Conservation (phyloP, 139 green algal species). For the Coelastrella sp. region DNA sequence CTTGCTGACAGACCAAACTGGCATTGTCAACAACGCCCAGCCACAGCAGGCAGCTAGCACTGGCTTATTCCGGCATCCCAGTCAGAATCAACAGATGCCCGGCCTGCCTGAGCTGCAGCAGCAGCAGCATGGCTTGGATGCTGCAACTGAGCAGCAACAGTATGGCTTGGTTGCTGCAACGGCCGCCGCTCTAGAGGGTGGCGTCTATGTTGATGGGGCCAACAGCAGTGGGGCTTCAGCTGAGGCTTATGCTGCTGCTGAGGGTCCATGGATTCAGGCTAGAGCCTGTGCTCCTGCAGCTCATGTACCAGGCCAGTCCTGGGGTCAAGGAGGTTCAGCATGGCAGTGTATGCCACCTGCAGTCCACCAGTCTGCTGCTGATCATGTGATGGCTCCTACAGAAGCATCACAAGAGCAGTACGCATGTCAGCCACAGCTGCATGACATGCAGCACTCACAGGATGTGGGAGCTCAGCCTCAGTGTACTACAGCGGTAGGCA, state of each 20-base stretch:
- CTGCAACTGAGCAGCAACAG: too few relatives aligned
- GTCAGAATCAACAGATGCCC: neutral
- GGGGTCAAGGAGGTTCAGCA: neutral
- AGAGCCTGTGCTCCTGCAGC: too few relatives aligned
- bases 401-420: neutral
- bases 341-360: neutral
- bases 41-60: constrained; percentile 12
- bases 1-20: constrained; percentile 16
- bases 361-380: neutral
- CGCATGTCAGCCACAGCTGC: neutral
- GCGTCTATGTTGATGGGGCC: too few relatives aligned
- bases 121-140: too few relatives aligned
- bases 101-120: too few relatives aligned
- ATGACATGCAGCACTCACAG: neutral
- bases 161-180: too few relatives aligned
- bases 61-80: too few relatives aligned
- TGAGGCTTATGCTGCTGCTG: neutral
- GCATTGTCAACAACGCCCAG: neutral
- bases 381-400: neutral
- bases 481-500: neutral
- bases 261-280: too few relatives aligned
- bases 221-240: too few relatives aligned
- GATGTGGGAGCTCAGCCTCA: neutral
- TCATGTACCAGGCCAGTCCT: neutral
- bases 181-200: too few relatives aligned